Base-by-base conservation (phyloP, 805 yeast genomes). In the Schwanniomyces vanrijiae region DNA sequence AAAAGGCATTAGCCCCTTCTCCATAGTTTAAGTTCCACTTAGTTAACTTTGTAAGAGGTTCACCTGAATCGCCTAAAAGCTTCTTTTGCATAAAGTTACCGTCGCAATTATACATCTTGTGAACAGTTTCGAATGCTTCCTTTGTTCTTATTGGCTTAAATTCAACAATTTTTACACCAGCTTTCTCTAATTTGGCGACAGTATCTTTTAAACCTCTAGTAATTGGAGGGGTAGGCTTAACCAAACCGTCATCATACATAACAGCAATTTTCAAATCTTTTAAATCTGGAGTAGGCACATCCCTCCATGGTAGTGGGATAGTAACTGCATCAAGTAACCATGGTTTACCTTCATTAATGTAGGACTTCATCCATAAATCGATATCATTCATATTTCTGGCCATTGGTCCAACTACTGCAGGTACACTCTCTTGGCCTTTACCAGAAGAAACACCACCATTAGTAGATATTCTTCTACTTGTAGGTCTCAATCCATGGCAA, bases 341-440 rank as follows among this genome's bases (percentile, higher is more conserved):
- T 10, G 90, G 90, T 52, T 80, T 70, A 50, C 88, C 90, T 26
- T 70, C 69, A 58, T 82, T 83, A 54, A 82, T 70, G 61, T 80
- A 83, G 14, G 69, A 51, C 47, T 80, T 74, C 90, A 86, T 85
- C 70, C 83, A 82, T 47, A 81, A 65, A 18, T 85, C 90, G 52
- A 86, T 65, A 64, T 86, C 92, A 4, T 83, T 86, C 40, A 83
- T 68, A 3, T 81, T 66, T 55, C 84, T 76, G 3, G 88, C 75
- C 67, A 86, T 62, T 37, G 92, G 92, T 20, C 91, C 92, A 40
- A 75, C 75, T 21, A 83, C 86, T 13, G 85, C 81, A 29, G 76
- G 77, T 46, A 86, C 81, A 24, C 86, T 71, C 62, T 84, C 87
- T 60, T 82, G 85, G 44, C 87, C 90, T 46, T 75, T 73, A 57